These are phyloP conservation scores for Phytophthora ohioensis DNA, from an alignment of 352 stramenopile species.

Conservation along the genomic window DNA sequence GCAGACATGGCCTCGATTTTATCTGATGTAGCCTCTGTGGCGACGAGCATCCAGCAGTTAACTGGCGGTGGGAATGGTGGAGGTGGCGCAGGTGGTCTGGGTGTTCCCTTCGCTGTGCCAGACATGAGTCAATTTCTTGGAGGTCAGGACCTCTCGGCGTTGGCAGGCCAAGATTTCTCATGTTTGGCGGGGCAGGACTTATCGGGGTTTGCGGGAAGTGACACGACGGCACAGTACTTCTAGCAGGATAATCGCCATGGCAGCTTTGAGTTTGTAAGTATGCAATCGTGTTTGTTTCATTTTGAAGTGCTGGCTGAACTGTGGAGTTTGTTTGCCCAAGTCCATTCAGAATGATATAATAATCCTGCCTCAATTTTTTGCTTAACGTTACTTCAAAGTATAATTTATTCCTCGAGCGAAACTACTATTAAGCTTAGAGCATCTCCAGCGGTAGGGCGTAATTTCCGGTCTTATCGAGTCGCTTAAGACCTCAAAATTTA, in stretches of 20 bases:
- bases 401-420: too few species aligned
- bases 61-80: conserved; percentile 20
- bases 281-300: too few species aligned
- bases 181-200: neutral
- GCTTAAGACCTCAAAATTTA: too few species aligned
- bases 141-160: conserved; percentile 23
- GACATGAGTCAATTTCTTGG: conserved; percentile 30
- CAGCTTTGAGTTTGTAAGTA: too few species aligned
- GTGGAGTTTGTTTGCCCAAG: too few species aligned
- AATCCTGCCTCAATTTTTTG: too few species aligned
- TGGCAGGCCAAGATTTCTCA: conserved; percentile 21
- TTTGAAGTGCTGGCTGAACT: too few species aligned
- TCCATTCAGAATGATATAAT: too few species aligned
- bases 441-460: too few species aligned
- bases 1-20: conserved; percentile 32
- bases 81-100: conserved; percentile 6
- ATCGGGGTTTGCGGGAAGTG: neutral
- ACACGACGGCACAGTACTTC: neutral
- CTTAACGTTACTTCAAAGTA: too few species aligned
- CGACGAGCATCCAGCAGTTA: conserved; percentile 37
- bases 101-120: conserved; percentile 28
- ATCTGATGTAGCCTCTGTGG: conserved; percentile 36
- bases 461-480: too few species aligned
- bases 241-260: neutral
- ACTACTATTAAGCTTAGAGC: too few species aligned